Evolutionary conservation across 768 basidiomycete species (phyloP).

Genomic region (Strobilomyces dryophilus): DNA sequence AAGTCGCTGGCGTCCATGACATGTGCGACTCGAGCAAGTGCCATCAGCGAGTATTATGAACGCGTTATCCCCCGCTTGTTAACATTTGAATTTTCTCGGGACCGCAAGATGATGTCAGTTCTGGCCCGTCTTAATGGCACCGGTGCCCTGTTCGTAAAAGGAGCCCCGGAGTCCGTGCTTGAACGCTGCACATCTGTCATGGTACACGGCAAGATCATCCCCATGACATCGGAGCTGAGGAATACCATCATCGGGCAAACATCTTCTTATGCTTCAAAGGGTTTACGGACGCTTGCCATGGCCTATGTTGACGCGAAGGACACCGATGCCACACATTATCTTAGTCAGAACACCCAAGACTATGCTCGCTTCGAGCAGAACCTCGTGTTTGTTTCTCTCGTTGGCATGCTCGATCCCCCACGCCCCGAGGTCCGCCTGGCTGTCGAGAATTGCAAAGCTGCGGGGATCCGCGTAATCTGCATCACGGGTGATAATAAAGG

Average conservation of each 20-base stretch:
- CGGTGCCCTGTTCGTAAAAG: slow-evolving; percentile 90
- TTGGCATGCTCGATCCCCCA: slow-evolving; percentile 97
- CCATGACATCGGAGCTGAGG: slow-evolving; percentile 62
- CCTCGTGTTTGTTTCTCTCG: slow-evolving; percentile 90
- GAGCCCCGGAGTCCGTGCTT: slow-evolving; percentile 92
- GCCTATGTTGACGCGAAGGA: slow-evolving; percentile 81
- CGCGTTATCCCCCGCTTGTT: slow-evolving; percentile 70
- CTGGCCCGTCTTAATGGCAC: slow-evolving; percentile 65
- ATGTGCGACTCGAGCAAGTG: slow-evolving; percentile 65
- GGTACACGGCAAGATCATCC: slow-evolving; percentile 58
- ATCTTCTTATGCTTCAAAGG: slow-evolving; percentile 68
- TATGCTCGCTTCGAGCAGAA: slow-evolving; percentile 90
- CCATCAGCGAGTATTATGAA: slow-evolving; percentile 83
- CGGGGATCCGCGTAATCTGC: slow-evolving; percentile 93
- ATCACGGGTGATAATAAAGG: slow-evolving; percentile 98
- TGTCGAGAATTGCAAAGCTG: slow-evolving; percentile 85
- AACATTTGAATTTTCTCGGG: slow-evolving; percentile 97
- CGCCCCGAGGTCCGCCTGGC: slow-evolving; percentile 88
- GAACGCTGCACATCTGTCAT: slow-evolving; percentile 80
- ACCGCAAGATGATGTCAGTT: slow-evolving; percentile 99
- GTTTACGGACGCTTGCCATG: slow-evolving; percentile 87
- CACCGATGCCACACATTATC: slow-evolving; percentile 76
- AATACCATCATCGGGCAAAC: slow-evolving; percentile 60
- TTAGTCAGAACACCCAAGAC: slow-evolving; percentile 70
- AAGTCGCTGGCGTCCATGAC: slow-evolving; percentile 56